A percentile compares a stretch with the other conserved stretches of the same genome.
Conservation (phyloP, 345 rosid species). For the Salix brachista region DNA sequence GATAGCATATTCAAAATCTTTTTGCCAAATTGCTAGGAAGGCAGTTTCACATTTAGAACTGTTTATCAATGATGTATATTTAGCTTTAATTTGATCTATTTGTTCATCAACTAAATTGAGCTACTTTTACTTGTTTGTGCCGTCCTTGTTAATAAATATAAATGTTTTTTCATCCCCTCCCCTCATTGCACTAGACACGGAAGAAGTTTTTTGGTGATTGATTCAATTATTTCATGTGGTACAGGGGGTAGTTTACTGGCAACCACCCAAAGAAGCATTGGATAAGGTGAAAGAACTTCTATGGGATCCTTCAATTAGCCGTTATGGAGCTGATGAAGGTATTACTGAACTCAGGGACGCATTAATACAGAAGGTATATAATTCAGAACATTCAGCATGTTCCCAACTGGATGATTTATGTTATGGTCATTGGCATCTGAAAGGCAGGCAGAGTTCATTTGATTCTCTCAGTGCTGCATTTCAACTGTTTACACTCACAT, state of each 20-base stretch:
- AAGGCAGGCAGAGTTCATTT: slow-evolving; percentile 4
- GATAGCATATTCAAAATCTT: neutral
- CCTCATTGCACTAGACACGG: neutral
- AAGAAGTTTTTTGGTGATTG: neutral
- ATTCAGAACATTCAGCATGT: neutral
- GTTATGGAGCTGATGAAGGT: slow-evolving; percentile 93
- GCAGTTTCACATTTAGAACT: neutral
- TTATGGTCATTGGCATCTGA: neutral
- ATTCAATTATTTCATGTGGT: slow-evolving; percentile 14
- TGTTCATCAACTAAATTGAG: neutral
- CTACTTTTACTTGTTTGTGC: neutral
- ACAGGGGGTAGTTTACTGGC: slow-evolving; percentile 94
- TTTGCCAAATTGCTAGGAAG: neutral
- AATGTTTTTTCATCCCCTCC: neutral
- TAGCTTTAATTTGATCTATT: neutral
- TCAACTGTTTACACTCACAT: neutral
- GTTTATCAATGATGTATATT: neutral
- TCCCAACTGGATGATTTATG: neutral
- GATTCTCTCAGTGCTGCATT: slow-evolving; percentile 2
- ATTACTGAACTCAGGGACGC: slow-evolving; percentile 71
- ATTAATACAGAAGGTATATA: slow-evolving; percentile 54
- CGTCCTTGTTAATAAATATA: neutral
- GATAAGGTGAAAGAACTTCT: slow-evolving; percentile 76
- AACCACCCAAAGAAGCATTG: slow-evolving; percentile 76
- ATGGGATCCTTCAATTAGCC: slow-evolving; percentile 67